Percentiles rank a stretch among this genome's conserved stretches.
These are phyloP conservation scores for Hordeum vulgare DNA, from an alignment of 176 grass and related monocot species.

Conservation along the genomic window DNA sequence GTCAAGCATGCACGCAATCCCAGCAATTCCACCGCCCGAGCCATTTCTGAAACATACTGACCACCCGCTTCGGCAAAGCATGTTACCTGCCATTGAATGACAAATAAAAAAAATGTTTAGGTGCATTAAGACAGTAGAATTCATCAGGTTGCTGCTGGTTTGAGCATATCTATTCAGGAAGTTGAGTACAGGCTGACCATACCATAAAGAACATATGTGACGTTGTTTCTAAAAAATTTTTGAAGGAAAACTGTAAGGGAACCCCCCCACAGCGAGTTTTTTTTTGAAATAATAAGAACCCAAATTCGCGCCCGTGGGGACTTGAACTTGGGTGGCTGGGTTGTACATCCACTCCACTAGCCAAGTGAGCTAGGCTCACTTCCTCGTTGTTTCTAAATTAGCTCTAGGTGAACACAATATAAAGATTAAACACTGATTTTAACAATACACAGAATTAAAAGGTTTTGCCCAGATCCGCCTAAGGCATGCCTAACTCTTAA, in stretches of 20 bases:
- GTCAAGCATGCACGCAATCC: slow-evolving; percentile 83
- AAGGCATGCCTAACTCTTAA: background rate
- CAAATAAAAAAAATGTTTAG: background rate
- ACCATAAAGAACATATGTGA: background rate
- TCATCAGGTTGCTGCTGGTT: background rate
- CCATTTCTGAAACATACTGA: slow-evolving; percentile 80
- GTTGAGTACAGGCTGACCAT: background rate
- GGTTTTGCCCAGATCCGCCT: background rate
- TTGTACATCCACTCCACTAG: too few species aligned
- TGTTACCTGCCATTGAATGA: slow-evolving; percentile 49
- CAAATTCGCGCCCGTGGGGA: too few species aligned
- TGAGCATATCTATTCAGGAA: background rate
- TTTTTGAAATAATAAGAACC: too few species aligned
- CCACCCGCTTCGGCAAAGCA: slow-evolving; percentile 98
- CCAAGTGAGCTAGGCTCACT: too few species aligned
- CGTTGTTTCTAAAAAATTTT: background rate
- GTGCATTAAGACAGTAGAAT: background rate
- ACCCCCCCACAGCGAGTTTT: too few species aligned
- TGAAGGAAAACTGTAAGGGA: too few species aligned
- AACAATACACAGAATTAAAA: background rate
- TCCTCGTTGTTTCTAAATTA: background rate
- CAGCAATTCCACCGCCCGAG: slow-evolving; percentile 64
- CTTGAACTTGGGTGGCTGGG: too few species aligned
- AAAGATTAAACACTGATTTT: background rate
- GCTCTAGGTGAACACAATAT: background rate